Conservation (phyloP, 2,329 filamentous ascomycete genomes). For the Monilinia fructicola region DNA sequence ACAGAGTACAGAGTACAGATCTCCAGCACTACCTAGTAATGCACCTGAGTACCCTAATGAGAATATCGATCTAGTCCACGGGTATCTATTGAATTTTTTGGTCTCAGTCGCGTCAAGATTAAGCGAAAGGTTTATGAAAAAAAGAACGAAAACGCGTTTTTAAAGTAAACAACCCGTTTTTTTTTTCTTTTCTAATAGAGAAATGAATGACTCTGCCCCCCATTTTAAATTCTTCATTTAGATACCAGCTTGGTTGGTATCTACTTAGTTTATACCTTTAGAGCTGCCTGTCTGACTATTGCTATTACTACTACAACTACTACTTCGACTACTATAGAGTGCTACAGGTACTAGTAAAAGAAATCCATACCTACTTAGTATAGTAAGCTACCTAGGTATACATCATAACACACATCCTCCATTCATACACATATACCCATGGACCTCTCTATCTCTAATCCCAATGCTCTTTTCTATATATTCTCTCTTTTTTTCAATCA, state of each 20-base stretch:
- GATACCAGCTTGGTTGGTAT: background rate
- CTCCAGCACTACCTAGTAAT: too few relatives aligned
- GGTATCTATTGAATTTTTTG: background rate
- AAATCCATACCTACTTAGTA: too few relatives aligned
- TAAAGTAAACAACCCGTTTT: background rate
- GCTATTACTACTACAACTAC: too few relatives aligned
- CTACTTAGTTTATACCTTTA: too few relatives aligned
- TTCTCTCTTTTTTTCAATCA: background rate
- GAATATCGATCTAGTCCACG: too few relatives aligned
- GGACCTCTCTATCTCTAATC: background rate
- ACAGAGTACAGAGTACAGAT: too few relatives aligned
- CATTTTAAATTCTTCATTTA: background rate
- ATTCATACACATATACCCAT: background rate
- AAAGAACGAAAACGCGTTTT: background rate
- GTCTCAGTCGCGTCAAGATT: conserved; percentile 4
- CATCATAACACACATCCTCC: background rate
- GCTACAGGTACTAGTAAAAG: too few relatives aligned
- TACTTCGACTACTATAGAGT: too few relatives aligned
- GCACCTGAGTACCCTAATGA: too few relatives aligned
- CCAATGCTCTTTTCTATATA: background rate
- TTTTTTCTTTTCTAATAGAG: background rate
- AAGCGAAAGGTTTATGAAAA: conserved; percentile 2
- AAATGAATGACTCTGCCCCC: background rate
- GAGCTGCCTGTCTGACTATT: too few relatives aligned
- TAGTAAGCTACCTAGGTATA: too few relatives aligned